These are phyloP conservation scores for Fusarium hainanense DNA, from an alignment of 2,329 filamentous ascomycete genomes.

Conservation along the genomic window DNA sequence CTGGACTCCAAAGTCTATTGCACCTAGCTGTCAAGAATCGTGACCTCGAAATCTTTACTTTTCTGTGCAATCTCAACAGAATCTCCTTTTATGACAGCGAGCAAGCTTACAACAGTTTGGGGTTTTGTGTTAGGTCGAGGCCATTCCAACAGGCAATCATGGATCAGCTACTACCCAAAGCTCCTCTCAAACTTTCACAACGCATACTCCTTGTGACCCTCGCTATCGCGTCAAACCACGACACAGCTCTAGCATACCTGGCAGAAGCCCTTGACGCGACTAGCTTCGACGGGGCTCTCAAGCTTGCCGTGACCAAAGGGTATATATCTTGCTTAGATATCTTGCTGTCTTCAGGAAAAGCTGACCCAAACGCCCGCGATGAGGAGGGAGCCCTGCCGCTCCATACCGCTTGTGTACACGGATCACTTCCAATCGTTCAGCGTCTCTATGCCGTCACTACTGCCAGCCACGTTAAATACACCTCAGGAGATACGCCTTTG, in stretches of 20 bases:
- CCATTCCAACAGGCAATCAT: too few species aligned
- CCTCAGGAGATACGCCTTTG: neutral
- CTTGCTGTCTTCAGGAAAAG: neutral
- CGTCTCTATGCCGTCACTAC: neutral
- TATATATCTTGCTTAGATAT: neutral
- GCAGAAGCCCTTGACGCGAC: neutral
- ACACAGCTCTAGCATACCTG: fast-evolving
- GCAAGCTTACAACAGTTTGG: too few species aligned
- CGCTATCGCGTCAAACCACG: fast-evolving
- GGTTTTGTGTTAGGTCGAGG: too few species aligned
- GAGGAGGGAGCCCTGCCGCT: fast-evolving
- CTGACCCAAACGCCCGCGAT: neutral
- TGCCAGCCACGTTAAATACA: neutral
- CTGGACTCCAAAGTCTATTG: fast-evolving
- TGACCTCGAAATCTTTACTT: neutral
- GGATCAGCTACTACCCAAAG: neutral
- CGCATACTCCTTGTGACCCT: fast-evolving
- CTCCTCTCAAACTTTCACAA: neutral
- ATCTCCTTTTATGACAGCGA: too few species aligned
- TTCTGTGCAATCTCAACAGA: neutral
- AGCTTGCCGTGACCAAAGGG: fast-evolving
- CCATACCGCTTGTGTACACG: fast-evolving
- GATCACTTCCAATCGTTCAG: neutral
- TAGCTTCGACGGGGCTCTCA: fast-evolving
- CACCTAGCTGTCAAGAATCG: fast-evolving